Percentiles rank a stretch among this genome's conserved stretches.
Evolutionary conservation across 768 basidiomycete genomes (phyloP).

Genomic region (Suillus alpinus): DNA sequence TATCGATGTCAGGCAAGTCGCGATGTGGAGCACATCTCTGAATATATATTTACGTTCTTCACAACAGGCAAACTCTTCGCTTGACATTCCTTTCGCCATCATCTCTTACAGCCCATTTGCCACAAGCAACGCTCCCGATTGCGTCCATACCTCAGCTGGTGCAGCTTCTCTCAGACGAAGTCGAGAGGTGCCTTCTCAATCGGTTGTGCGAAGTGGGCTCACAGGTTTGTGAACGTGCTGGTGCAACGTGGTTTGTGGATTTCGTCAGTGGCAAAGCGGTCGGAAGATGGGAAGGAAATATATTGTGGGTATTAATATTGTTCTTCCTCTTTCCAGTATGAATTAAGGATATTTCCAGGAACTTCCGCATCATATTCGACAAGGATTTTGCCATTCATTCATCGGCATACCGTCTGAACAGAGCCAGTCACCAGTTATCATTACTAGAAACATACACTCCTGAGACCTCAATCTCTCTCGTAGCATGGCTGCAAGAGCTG

Average conservation of each 20-base stretch:
- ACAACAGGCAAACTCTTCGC: slow-evolving; percentile 67
- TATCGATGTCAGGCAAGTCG: slow-evolving; percentile 60
- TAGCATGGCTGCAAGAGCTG: slow-evolving; percentile 54
- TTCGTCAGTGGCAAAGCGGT: slow-evolving; percentile 58
- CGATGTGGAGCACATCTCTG: neutral
- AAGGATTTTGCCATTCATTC: slow-evolving; percentile 52
- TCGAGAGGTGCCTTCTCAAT: slow-evolving; percentile 65
- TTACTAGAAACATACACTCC: slow-evolving; percentile 41
- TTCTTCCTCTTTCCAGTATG: neutral
- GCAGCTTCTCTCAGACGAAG: slow-evolving; percentile 75
- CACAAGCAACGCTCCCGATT: slow-evolving; percentile 73
- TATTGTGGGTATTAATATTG: slow-evolving; percentile 50
- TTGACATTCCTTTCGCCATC: slow-evolving; percentile 78
- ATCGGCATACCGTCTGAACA: slow-evolving; percentile 53
- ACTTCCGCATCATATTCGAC: slow-evolving; percentile 57
- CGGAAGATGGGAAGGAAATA: slow-evolving; percentile 78
- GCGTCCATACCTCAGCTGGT: slow-evolving; percentile 74
- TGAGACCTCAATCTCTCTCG: slow-evolving; percentile 33
- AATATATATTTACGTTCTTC: neutral
- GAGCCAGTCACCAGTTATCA: slow-evolving; percentile 38
- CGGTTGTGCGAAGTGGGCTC: slow-evolving; percentile 68
- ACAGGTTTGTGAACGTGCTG: slow-evolving; percentile 46
- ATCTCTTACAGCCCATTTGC: slow-evolving; percentile 70
- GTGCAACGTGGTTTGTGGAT: slow-evolving; percentile 78
- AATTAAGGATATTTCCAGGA: slow-evolving; percentile 38